Evolutionary conservation across 768 basidiomycete genomes (phyloP).

Genomic region (Termitomyces sp.): DNA sequence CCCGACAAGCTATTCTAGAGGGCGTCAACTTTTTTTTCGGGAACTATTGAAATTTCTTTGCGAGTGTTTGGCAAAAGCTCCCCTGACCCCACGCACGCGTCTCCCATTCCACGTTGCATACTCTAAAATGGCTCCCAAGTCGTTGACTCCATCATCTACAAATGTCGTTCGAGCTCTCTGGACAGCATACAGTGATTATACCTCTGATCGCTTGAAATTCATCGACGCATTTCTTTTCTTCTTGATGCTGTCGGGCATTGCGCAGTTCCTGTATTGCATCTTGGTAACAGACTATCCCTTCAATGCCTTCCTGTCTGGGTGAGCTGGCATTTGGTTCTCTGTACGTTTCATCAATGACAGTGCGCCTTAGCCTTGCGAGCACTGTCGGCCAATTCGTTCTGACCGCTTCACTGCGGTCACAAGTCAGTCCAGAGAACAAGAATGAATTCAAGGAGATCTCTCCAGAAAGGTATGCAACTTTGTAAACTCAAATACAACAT

Average conservation of each 20-base stretch:
- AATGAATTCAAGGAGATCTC: constrained; percentile 86
- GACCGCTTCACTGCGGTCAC: constrained; percentile 84
- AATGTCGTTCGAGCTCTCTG: constrained; percentile 55
- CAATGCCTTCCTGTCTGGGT: constrained; percentile 97
- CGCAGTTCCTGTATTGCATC: constrained; percentile 90
- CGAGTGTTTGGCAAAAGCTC: constrained; percentile 26
- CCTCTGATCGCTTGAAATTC: constrained; percentile 84
- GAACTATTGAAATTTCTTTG: constrained; percentile 16
- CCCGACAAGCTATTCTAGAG: constrained; percentile 5
- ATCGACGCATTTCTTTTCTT: constrained; percentile 92
- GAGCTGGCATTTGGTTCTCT: constrained; percentile 23
- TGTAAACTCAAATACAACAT: neutral
- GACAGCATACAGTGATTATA: constrained; percentile 73
- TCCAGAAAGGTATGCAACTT: constrained; percentile 72
- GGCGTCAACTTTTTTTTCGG: constrained; percentile 9
- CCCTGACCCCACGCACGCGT: constrained; percentile 11
- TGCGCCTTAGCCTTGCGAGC: constrained; percentile 72
- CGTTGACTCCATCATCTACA: constrained; percentile 22
- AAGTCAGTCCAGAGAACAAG: constrained; percentile 85
- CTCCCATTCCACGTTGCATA: constrained; percentile 28
- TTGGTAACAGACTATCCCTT: constrained; percentile 92
- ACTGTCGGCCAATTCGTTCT: constrained; percentile 97
- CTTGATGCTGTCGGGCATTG: constrained; percentile 84
- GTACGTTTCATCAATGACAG: neutral
- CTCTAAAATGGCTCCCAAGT: constrained; percentile 30